Percentiles rank a stretch among this genome's conserved stretches.
Evolutionary conservation across 345 rosid genomes (phyloP).

Genomic region (Theobroma cacao): DNA sequence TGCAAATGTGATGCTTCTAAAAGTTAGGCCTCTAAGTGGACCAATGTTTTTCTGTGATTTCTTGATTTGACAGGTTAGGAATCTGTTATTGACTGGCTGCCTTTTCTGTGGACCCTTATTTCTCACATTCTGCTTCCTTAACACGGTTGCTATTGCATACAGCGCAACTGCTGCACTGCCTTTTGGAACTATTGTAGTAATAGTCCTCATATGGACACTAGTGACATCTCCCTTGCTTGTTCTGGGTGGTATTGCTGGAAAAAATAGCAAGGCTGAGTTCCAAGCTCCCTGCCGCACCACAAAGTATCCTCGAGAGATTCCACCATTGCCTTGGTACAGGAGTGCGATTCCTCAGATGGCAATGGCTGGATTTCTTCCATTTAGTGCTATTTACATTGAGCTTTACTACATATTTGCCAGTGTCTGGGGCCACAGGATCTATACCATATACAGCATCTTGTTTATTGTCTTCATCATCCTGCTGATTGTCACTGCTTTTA

Average conservation of each 20-base stretch:
- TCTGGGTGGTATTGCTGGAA: conserved; percentile 92
- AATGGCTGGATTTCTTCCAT: conserved; percentile 82
- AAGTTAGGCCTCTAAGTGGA: not conserved
- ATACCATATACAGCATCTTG: conserved; percentile 82
- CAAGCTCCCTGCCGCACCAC: conserved; percentile 92
- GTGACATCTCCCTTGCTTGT: conserved; percentile 86
- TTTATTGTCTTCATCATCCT: conserved; percentile 81
- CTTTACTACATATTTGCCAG: conserved; percentile 87
- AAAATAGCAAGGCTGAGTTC: conserved; percentile 86
- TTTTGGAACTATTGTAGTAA: conserved; percentile 83
- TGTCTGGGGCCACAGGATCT: conserved; percentile 88
- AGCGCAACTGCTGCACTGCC: conserved; percentile 87
- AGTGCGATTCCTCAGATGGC: conserved; percentile 89
- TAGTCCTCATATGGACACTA: conserved; percentile 77
- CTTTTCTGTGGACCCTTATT: conserved; percentile 88
- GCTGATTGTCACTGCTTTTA: conserved; percentile 83
- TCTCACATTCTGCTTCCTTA: conserved; percentile 85
- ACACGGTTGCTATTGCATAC: conserved; percentile 82
- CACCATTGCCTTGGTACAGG: conserved; percentile 81
- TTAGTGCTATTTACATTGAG: conserved; percentile 85
- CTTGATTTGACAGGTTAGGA: conserved; percentile 58
- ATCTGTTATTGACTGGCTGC: conserved; percentile 73
- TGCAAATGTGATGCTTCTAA: not conserved
- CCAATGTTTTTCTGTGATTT: not conserved
- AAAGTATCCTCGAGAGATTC: conserved; percentile 82